phyloP scores from a whole-genome alignment of 2,329 filamentous ascomycete genomes.

The Cladophialophora chaetospira region DNA sequence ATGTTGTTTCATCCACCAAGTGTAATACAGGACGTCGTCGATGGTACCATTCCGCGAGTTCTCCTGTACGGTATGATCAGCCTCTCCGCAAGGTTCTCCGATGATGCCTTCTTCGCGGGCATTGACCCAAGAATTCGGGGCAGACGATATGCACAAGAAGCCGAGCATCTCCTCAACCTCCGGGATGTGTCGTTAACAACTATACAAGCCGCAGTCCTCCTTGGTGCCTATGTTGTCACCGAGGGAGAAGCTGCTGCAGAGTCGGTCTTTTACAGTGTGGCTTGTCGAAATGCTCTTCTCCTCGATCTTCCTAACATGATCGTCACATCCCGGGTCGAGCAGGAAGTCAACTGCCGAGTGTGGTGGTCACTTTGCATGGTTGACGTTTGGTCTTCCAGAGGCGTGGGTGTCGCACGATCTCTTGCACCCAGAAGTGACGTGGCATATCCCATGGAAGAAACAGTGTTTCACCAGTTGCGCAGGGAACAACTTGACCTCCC shows the following conservation, averaged over 20 bases:
- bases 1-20: conserved; percentile 29
- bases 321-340: conserved; percentile 36
- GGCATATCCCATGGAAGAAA: conserved; percentile 43
- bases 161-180: conserved; percentile 36
- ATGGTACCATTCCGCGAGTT: conserved; percentile 17
- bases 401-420: conserved; percentile 40
- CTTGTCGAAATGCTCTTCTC: conserved; percentile 42
- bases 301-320: conserved; percentile 41
- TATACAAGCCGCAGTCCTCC: conserved; percentile 45
- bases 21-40: conserved; percentile 25
- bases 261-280: conserved; percentile 43
- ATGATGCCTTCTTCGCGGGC: conserved; percentile 20
- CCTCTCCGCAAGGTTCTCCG: conserved; percentile 22
- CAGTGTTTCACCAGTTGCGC: conserved; percentile 36
- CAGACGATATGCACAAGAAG: conserved; percentile 25
- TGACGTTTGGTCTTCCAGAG: conserved; percentile 45
- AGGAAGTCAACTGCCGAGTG: conserved; percentile 42
- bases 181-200: conserved; percentile 42
- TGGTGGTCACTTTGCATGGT: conserved; percentile 49
- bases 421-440: conserved; percentile 35
- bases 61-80: conserved; percentile 23
- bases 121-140: conserved; percentile 25
- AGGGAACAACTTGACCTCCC: conserved; percentile 7
- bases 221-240: conserved; percentile 43
- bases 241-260: conserved; percentile 38